phyloP scores from a whole-genome alignment of 2,329 filamentous ascomycete genomes.

The Thelonectria blattea region DNA sequence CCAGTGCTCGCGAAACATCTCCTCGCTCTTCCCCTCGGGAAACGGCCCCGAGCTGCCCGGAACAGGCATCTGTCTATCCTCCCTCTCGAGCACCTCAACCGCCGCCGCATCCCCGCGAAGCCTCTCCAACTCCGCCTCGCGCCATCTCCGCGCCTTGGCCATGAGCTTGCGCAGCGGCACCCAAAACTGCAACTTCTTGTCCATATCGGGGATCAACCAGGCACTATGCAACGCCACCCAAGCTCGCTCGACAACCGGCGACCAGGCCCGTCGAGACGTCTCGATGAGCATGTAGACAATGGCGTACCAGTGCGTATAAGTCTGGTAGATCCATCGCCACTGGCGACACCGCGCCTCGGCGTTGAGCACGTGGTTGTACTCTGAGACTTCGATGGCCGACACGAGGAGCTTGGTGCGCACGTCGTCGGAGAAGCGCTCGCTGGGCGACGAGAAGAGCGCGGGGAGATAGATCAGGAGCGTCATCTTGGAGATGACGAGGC shows the following conservation, averaged over 20 bases:
- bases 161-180: constrained; percentile 49
- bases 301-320: constrained; percentile 65
- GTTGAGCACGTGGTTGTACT: constrained; percentile 62
- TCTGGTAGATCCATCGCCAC: constrained; percentile 66
- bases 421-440: constrained; percentile 45
- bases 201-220: constrained; percentile 46
- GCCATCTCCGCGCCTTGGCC: constrained; percentile 46
- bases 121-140: constrained; percentile 44
- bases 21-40: background rate
- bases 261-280: constrained; percentile 53
- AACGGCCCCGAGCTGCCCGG: constrained; percentile 41
- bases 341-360: constrained; percentile 54
- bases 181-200: constrained; percentile 46
- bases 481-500: constrained; percentile 61
- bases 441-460: constrained; percentile 50
- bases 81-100: constrained; percentile 37
- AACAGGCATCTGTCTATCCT: constrained; percentile 35
- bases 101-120: constrained; percentile 39
- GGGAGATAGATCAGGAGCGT: constrained; percentile 61
- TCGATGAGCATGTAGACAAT: constrained; percentile 63
- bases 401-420: constrained; percentile 54
- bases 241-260: constrained; percentile 52
- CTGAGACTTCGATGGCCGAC: constrained; percentile 60
- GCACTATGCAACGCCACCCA: constrained; percentile 55
- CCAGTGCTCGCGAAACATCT: constrained; percentile 26